A percentile compares a stretch with the other conserved stretches of the same genome.
Evolutionary conservation across 345 rosid genomes (phyloP).

Genomic region (Streptanthus diversifolius): DNA sequence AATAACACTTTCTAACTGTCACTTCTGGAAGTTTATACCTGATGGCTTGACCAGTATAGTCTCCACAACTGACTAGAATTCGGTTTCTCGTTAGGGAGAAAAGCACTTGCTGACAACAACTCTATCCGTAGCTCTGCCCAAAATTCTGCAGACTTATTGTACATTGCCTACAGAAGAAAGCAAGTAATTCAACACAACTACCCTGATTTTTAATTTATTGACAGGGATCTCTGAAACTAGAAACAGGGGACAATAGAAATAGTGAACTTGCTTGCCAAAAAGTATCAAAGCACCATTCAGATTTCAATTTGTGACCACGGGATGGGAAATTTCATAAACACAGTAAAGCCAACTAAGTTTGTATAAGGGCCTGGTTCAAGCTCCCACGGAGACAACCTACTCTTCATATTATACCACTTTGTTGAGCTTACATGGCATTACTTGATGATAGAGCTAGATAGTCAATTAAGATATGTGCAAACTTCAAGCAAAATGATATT

Average conservation of each 20-base stretch:
- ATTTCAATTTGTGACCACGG: not conserved
- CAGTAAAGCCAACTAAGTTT: slow-evolving; percentile 11
- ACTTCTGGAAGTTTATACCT: slow-evolving; percentile 45
- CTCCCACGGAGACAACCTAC: slow-evolving; percentile 1
- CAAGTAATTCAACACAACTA: slow-evolving; percentile 14
- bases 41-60: slow-evolving; percentile 98
- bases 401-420: not conserved
- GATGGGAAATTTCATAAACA: slow-evolving; percentile 7
- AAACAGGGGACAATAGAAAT: slow-evolving; percentile 8
- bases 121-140: slow-evolving; percentile 99
- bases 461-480: not conserved
- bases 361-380: slow-evolving; percentile 13
- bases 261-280: slow-evolving; percentile 7
- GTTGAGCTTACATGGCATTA: slow-evolving; percentile 7
- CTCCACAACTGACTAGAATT: slow-evolving; percentile 92
- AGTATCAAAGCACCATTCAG: slow-evolving; percentile 10
- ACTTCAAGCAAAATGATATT: not conserved
- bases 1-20: not conserved
- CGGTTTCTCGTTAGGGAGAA: slow-evolving; percentile 76
- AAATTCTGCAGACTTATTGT: slow-evolving; percentile 91
- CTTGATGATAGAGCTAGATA: slow-evolving; percentile 9
- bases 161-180: slow-evolving; percentile 60
- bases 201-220: not conserved
- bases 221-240: slow-evolving; percentile 11
- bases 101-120: slow-evolving; percentile 74